Evolutionary conservation across 352 stramenopile genomes (phyloP).

Genomic region (Globisporangium orthogonon): DNA sequence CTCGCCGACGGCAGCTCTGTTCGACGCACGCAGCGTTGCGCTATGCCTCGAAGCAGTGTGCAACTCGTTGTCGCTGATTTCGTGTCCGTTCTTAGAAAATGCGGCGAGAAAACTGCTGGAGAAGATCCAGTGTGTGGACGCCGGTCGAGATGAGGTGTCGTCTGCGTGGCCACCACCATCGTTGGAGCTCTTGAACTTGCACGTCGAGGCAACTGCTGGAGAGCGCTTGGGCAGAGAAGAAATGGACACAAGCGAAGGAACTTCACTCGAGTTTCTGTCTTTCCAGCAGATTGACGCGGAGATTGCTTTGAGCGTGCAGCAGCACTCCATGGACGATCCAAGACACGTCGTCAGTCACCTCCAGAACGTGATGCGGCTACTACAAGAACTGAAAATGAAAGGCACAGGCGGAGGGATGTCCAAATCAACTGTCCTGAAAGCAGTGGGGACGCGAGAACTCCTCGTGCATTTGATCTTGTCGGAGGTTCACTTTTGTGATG

Average conservation of each 20-base stretch:
- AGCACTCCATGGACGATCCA: conserved; percentile 7
- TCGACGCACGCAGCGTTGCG: conserved; percentile 22
- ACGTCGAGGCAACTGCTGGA: background rate
- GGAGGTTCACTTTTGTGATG: conserved; percentile 47
- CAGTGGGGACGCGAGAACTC: conserved; percentile 43
- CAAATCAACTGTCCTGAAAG: conserved; percentile 19
- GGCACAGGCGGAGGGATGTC: background rate
- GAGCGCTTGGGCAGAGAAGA: background rate
- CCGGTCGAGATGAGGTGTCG: background rate
- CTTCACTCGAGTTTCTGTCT: background rate
- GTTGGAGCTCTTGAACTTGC: conserved; percentile 18
- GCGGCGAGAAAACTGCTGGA: conserved; percentile 29
- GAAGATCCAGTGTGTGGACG: conserved; percentile 13
- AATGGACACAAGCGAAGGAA: background rate
- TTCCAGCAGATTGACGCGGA: conserved; percentile 35
- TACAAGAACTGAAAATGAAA: conserved; percentile 11
- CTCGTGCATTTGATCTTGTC: conserved; percentile 42
- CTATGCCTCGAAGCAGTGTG: conserved; percentile 47
- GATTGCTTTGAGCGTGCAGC: conserved; percentile 13
- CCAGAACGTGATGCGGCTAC: conserved; percentile 3
- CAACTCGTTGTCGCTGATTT: conserved; percentile 48
- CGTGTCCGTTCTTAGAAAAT: conserved; percentile 34
- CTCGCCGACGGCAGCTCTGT: conserved; percentile 16
- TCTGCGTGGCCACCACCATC: conserved; percentile 16
- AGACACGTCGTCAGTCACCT: conserved; percentile 22